Evolutionary conservation across 2,329 filamentous ascomycete genomes (phyloP), one percentile per base, ranked within the genome.

Genomic region (Botryotinia calthae): DNA sequence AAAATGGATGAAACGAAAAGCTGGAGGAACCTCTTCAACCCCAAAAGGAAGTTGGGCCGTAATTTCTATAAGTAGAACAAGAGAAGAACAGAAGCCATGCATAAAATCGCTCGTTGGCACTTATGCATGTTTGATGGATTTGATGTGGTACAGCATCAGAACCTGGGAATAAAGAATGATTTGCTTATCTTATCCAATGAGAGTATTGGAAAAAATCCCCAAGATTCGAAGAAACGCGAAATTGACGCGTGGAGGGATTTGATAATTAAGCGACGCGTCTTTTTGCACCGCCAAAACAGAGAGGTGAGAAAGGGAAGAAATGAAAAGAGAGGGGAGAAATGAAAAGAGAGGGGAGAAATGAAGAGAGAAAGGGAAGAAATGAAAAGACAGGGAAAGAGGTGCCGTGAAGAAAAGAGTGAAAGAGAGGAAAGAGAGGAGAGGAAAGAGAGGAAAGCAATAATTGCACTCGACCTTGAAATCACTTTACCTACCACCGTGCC

Each of bases 201-300:
- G 16, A 28, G 28, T 9, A 1, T 63, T 10, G 7, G 14, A 5
- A 14, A 63, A 31, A n/a, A 20, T 63, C n/a, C 61, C 61, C 61
- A 64, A 31, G 40, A 63, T 28, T 16, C 25, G 16, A 42, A 5
- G 58, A 59, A 72, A 70, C 65, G 65, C 66, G 56, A 73, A 28
- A 54, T 37, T 65, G 59, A 70, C 71, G 65, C 65, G 71, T 62
- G 42, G 2, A 31, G 44, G 40, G n/a, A 37, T 8, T 58, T 4
- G 25, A 20, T 7, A n/a, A 28, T 25, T 51, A 54, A 70, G 65
- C 34, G 61, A 71, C 70, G 70, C 70, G 71, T 65, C 40, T 54
- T 72, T 46, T 44, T 31, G 54, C 12, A 28, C 51, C n/a, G 28
- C 14, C 0, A n/a, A 28, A 18, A 54, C 12, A 44, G 12, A 44